These are phyloP conservation scores for Exserohilum rostratum DNA, from an alignment of 2,329 filamentous ascomycete species.

Conservation along the genomic window DNA sequence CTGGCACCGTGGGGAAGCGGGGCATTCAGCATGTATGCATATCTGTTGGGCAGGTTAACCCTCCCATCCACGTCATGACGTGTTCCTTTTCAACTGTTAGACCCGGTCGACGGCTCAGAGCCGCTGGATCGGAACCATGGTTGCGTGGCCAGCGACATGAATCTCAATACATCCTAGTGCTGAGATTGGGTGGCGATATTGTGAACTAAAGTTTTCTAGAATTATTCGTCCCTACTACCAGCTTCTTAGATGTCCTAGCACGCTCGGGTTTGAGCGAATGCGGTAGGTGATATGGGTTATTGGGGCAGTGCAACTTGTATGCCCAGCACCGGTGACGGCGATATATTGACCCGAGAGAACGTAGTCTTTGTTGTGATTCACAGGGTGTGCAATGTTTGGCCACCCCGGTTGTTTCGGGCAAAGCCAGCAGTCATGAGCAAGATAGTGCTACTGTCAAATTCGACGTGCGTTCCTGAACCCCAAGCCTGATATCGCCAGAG, in stretches of 20 bases:
- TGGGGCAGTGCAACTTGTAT: conserved; percentile 39
- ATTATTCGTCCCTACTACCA: conserved; percentile 53
- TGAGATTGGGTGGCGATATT: conserved; percentile 33
- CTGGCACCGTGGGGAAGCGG: conserved; percentile 36
- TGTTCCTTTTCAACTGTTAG: conserved; percentile 26
- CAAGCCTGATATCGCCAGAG: conserved; percentile 23
- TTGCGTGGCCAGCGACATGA: conserved; percentile 23
- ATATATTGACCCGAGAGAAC: conserved; percentile 48
- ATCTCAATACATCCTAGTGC: conserved; percentile 33
- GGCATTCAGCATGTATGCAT: conserved; percentile 46
- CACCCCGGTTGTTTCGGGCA: conserved; percentile 46
- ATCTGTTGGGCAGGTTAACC: conserved; percentile 52
- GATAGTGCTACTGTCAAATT: conserved; percentile 27
- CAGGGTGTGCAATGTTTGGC: conserved; percentile 54
- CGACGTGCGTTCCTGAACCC: conserved; percentile 19
- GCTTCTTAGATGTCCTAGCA: conserved; percentile 39
- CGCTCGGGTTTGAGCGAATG: conserved; percentile 56
- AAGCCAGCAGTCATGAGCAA: conserved; percentile 34
- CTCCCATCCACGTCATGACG: conserved; percentile 49
- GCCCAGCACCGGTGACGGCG: conserved; percentile 52
- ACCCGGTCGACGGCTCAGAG: conserved; percentile 28
- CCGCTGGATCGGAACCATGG: conserved; percentile 29
- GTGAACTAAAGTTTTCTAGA: conserved; percentile 48
- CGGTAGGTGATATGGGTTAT: conserved; percentile 54
- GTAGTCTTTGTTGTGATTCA: conserved; percentile 50